A percentile compares a stretch with the other conserved stretches of the same genome.
Evolutionary conservation across 257 asterid genomes (phyloP).

Genomic region (Nyctanthes arbortristis): DNA sequence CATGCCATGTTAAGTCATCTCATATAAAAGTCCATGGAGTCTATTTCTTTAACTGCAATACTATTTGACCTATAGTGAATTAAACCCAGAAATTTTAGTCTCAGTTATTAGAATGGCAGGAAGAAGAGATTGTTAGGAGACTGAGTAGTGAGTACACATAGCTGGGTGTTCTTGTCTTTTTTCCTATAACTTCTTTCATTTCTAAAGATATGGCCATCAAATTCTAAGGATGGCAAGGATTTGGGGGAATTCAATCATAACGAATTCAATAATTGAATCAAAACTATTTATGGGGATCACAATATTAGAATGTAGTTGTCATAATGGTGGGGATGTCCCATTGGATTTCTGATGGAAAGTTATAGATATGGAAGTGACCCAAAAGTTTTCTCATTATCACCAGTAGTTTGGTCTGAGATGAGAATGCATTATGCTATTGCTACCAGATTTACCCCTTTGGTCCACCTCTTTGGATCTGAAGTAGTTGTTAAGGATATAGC

Average conservation of each 20-base stretch:
- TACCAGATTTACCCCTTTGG: constrained; percentile 31
- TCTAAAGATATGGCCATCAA: constrained; percentile 54
- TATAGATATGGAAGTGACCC: background rate
- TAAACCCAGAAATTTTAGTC: constrained; percentile 9
- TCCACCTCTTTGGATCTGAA: constrained; percentile 26
- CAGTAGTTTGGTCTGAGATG: constrained; percentile 40
- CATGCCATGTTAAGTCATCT: no score
- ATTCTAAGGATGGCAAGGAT: constrained; percentile 42
- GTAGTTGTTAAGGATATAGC: background rate
- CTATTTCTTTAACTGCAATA: background rate
- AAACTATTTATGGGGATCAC: constrained; percentile 43
- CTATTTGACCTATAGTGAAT: background rate
- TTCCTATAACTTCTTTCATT: constrained; percentile 48
- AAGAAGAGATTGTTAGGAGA: constrained; percentile 35
- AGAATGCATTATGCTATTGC: constrained; percentile 31
- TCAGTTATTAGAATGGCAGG: constrained; percentile 32
- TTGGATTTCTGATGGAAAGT: background rate
- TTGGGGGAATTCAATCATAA: constrained; percentile 24
- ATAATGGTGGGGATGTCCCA: constrained; percentile 15
- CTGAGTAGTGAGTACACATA: constrained; percentile 31
- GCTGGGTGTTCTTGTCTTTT: constrained; percentile 57
- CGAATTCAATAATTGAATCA: constrained; percentile 60
- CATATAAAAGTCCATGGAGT: no score
- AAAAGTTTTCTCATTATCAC: constrained; percentile 39
- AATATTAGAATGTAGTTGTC: constrained; percentile 52